phyloP scores from a whole-genome alignment of 164 flowering plant genomes.

The Annona squamosa region DNA sequence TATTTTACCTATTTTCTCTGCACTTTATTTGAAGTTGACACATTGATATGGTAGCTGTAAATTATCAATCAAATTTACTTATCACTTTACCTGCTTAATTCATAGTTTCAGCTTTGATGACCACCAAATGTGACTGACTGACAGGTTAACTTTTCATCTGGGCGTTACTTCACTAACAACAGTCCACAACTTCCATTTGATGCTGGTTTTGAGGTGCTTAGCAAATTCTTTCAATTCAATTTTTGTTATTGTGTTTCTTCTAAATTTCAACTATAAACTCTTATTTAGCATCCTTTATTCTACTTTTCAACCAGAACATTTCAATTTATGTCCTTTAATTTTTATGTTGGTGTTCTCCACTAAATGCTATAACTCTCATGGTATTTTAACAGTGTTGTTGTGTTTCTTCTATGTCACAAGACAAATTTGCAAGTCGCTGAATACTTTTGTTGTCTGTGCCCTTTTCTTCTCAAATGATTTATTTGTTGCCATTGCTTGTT shows the following conservation, averaged over 20 bases:
- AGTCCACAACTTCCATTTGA: constrained; percentile 79
- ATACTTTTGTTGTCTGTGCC: neutral
- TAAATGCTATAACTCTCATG: neutral
- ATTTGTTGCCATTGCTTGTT: neutral
- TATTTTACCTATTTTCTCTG: neutral
- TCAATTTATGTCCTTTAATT: neutral
- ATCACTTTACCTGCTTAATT: neutral
- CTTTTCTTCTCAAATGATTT: neutral
- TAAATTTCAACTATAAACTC: neutral
- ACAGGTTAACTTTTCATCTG: constrained; percentile 96
- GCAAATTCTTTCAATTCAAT: neutral
- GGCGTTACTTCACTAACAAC: constrained; percentile 72
- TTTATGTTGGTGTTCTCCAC: neutral
- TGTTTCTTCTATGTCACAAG: neutral
- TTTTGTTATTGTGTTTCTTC: neutral
- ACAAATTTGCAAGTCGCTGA: neutral
- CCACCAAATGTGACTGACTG: neutral
- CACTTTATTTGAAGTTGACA: neutral
- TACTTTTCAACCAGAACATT: neutral
- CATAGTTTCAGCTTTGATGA: neutral
- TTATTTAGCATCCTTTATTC: neutral
- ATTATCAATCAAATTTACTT: neutral
- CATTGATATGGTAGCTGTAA: neutral
- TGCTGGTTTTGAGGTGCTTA: constrained; percentile 93
- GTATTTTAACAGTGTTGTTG: neutral